phyloP scores from a whole-genome alignment of 805 yeast species.

The Ogataea degrootiae region DNA sequence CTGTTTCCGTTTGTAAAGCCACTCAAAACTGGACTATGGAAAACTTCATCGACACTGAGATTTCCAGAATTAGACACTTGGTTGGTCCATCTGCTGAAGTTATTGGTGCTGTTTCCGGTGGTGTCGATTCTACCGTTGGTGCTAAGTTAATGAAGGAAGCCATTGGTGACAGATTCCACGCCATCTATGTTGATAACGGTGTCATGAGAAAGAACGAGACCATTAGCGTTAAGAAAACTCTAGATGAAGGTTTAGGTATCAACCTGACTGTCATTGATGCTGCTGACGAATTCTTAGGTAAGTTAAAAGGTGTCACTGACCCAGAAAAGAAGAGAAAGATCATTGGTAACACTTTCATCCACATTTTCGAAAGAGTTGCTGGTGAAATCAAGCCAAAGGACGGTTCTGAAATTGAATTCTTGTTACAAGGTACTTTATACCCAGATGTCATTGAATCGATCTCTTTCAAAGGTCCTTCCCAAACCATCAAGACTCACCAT shows the following conservation, averaged over 20 bases:
- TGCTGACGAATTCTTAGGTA: conserved; percentile 76
- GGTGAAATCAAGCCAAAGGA: conserved; percentile 83
- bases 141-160: conserved; percentile 98
- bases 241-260: conserved; percentile 91
- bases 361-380: conserved; percentile 95
- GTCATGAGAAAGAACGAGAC: conserved; percentile 96
- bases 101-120: conserved; percentile 99
- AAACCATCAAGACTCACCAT: conserved; percentile 98
- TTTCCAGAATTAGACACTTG: conserved; percentile 80
- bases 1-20: conserved; percentile 84
- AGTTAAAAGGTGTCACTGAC: conserved; percentile 90
- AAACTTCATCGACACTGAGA: conserved; percentile 95
- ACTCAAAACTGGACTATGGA: conserved; percentile 95
- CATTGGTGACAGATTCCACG: conserved; percentile 98
- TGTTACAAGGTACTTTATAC: conserved; percentile 95
- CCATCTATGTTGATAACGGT: conserved; percentile 96
- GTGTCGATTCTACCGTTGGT: conserved; percentile 99
- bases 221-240: conserved; percentile 77
- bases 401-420: conserved; percentile 85
- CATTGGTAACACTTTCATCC: conserved; percentile 96
- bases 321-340: conserved; percentile 99
- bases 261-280: conserved; percentile 95
- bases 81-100: conserved; percentile 99
- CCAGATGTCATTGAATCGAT: conserved; percentile 99
- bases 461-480: conserved; percentile 99